A percentile compares a stretch with the other conserved stretches of the same genome.
These are phyloP conservation scores for Oryza rufipogon DNA, from an alignment of 176 grass and related monocot genomes.

Conservation along the genomic window DNA sequence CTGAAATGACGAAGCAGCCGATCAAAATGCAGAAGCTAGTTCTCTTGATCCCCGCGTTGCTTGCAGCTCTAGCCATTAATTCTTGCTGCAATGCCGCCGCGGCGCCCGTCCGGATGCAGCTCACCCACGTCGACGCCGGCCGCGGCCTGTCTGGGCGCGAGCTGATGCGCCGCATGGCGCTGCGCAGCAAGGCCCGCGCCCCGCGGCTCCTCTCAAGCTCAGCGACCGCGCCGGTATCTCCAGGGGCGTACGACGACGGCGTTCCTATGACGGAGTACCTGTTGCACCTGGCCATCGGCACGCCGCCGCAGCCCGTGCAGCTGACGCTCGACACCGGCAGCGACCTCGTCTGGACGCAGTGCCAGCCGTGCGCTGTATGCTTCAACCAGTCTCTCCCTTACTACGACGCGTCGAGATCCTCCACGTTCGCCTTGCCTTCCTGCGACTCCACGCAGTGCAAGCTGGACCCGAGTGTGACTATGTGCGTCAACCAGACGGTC, in stretches of 20 bases:
- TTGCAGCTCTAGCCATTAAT: conserved; percentile 14
- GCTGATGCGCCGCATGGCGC: conserved; percentile 36
- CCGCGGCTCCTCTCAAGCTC: background rate
- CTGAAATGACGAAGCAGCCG: background rate
- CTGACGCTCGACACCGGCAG: conserved; percentile 61
- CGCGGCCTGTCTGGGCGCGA: conserved; percentile 27
- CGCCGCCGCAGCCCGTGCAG: conserved; percentile 50
- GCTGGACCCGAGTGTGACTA: no score
- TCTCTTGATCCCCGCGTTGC: conserved; percentile 1
- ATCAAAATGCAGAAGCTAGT: conserved; percentile 38
- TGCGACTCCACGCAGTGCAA: no score
- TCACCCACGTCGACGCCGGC: conserved; percentile 39
- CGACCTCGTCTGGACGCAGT: conserved; percentile 59
- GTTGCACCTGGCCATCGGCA: conserved; percentile 43
- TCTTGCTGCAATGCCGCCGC: conserved; percentile 7
- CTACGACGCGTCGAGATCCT: conserved; percentile 25
- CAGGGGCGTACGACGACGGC: background rate
- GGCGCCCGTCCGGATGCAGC: conserved; percentile 29
- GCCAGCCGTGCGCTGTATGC: conserved; percentile 25
- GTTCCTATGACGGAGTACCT: conserved; percentile 38
- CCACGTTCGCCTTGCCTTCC: conserved; percentile 25
- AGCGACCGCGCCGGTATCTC: background rate
- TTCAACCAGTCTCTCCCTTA: conserved; percentile 32
- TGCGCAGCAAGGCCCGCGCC: conserved; percentile 41
- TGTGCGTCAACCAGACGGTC: no score